Evolutionary conservation across 768 basidiomycete species (phyloP).

Genomic region (Solioccasus polychromus): DNA sequence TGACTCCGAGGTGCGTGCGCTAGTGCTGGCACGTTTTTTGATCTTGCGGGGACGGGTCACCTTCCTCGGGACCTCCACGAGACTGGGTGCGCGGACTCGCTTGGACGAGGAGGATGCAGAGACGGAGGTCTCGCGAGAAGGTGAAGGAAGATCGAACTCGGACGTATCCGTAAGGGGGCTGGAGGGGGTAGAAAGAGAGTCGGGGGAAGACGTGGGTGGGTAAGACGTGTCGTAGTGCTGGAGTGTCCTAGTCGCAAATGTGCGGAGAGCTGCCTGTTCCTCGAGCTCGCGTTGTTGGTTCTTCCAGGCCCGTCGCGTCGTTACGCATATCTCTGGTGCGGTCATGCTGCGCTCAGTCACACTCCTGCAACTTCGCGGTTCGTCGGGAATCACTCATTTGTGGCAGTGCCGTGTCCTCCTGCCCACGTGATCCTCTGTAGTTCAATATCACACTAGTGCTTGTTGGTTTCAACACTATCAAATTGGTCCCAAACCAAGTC

Average conservation of each 20-base stretch:
- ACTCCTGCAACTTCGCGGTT: not conserved
- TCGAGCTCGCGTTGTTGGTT: slow-evolving; percentile 19
- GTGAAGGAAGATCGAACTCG: slow-evolving; percentile 12
- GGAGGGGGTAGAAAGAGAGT: slow-evolving; percentile 11
- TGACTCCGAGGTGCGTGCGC: slow-evolving; percentile 29
- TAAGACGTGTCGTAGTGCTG: not conserved
- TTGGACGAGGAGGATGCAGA: slow-evolving; percentile 27
- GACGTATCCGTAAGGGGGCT: slow-evolving; percentile 26
- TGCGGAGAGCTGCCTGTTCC: not conserved
- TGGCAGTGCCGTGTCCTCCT: slow-evolving; percentile 19
- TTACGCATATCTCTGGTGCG: slow-evolving; percentile 23
- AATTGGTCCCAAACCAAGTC: no score
- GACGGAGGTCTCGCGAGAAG: slow-evolving; percentile 18
- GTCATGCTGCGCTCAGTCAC: slow-evolving; percentile 8
- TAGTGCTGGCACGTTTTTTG: slow-evolving; percentile 23
- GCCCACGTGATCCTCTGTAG: slow-evolving; percentile 20
- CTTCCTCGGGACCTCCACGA: slow-evolving; percentile 1
- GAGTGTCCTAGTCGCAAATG: not conserved
- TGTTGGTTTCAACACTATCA: no score
- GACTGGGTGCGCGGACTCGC: slow-evolving; percentile 17
- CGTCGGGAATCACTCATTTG: slow-evolving; percentile 7
- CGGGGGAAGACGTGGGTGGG: slow-evolving; percentile 20
- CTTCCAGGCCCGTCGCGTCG: slow-evolving; percentile 30
- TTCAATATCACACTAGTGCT: no score
- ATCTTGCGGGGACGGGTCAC: slow-evolving; percentile 17